Evolutionary conservation across 257 asterid genomes (phyloP).

Genomic region (Solanum clarkiae): DNA sequence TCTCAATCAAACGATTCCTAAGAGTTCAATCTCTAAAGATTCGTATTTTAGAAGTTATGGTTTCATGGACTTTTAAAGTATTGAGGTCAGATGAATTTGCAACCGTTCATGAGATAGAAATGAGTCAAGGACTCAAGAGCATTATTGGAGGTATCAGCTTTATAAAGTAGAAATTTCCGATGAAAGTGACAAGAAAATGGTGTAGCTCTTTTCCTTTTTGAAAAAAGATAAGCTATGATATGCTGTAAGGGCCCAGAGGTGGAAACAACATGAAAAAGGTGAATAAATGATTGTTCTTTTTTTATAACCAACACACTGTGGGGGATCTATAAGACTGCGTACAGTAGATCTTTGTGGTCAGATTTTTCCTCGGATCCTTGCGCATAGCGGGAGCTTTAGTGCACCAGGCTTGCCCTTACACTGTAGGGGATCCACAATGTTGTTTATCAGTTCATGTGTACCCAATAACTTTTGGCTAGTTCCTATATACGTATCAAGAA

Average conservation of each 20-base stretch:
- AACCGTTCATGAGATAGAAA: not conserved
- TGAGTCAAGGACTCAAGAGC: not conserved
- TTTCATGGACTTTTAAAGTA: not conserved
- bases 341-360: no score
- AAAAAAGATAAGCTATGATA: not conserved
- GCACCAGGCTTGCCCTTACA: no score
- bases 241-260: not conserved
- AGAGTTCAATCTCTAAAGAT: no score
- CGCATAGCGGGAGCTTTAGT: no score
- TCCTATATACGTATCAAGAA: not conserved
- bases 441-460: not conserved
- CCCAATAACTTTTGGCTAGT: not conserved
- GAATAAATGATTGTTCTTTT: not conserved
- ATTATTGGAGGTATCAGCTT: not conserved
- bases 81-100: not conserved
- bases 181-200: not conserved
- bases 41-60: no score
- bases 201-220: not conserved
- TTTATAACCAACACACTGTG: not conserved
- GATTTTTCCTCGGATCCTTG: fast-evolving
- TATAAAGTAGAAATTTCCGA: not conserved
- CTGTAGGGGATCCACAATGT: not conserved
- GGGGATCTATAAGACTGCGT: no score
- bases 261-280: not conserved
- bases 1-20: no score